Conservation (phyloP, 2,329 filamentous ascomycete genomes). For the Aspergillus tanneri region DNA sequence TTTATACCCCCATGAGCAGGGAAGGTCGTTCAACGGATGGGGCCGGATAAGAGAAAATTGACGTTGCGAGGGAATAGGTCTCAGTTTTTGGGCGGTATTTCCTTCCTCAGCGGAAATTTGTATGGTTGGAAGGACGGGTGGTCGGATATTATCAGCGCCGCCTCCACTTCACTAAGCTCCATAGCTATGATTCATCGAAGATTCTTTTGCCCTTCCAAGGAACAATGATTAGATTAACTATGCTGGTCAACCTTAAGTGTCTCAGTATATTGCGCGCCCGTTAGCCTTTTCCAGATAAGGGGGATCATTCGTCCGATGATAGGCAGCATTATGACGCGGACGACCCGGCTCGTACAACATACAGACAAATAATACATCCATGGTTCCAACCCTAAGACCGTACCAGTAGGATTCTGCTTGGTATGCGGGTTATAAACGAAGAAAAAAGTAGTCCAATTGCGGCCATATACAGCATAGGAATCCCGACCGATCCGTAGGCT, state of each 20-base stretch:
- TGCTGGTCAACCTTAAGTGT: constrained; percentile 11
- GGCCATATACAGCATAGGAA: background rate
- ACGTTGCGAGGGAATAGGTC: too few relatives aligned
- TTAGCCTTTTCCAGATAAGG: constrained; percentile 13
- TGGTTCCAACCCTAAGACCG: constrained; percentile 6
- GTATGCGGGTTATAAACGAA: too few relatives aligned
- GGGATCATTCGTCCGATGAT: constrained; percentile 13
- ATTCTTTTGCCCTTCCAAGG: constrained; percentile 20
- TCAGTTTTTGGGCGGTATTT: too few relatives aligned
- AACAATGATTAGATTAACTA: constrained; percentile 15
- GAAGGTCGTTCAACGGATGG: too few relatives aligned
- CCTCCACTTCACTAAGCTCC: background rate
- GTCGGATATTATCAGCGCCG: background rate
- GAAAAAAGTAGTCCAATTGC: too few relatives aligned
- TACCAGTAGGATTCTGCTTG: too few relatives aligned
- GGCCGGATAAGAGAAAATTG: too few relatives aligned
- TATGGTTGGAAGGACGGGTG: background rate
- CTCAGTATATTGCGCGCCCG: constrained; percentile 7
- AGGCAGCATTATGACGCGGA: constrained; percentile 7
- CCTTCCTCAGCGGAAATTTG: too few relatives aligned
- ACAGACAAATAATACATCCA: constrained; percentile 4
- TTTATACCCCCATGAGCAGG: too few relatives aligned
- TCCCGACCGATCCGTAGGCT: constrained; percentile 9
- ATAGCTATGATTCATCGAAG: constrained; percentile 13
- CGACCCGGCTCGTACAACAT: constrained; percentile 10